A percentile compares a stretch with the other conserved stretches of the same genome.
These are phyloP conservation scores for Nemania sp. DNA, from an alignment of 2,329 filamentous ascomycete species.

Conservation along the genomic window DNA sequence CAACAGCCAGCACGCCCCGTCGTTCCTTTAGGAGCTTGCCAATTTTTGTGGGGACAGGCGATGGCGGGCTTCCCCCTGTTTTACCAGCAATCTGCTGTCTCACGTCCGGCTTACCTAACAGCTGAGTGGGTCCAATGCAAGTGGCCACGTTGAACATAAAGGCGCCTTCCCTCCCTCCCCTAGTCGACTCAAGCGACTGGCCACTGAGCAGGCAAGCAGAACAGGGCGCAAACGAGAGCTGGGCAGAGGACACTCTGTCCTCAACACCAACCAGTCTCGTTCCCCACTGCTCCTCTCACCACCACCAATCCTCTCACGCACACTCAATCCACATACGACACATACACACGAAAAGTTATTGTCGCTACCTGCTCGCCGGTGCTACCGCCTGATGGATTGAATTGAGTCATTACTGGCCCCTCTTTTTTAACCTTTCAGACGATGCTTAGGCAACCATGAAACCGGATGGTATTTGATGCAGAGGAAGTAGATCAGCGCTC, in stretches of 20 bases:
- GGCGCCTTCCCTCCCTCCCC: slow-evolving; percentile 6
- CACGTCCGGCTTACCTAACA: slow-evolving; percentile 19
- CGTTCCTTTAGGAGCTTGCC: slow-evolving; percentile 6
- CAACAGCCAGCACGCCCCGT: slow-evolving; percentile 7
- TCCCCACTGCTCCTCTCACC: neutral
- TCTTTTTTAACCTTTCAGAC: slow-evolving; percentile 11
- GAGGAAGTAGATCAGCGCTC: slow-evolving; percentile 45
- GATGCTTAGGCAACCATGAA: slow-evolving; percentile 24
- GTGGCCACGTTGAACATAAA: slow-evolving; percentile 33
- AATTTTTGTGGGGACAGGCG: slow-evolving; percentile 6
- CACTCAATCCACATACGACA: neutral
- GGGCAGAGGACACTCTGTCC: slow-evolving; percentile 33
- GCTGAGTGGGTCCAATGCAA: neutral
- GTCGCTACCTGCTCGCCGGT: neutral
- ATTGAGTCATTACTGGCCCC: slow-evolving; percentile 21
- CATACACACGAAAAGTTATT: neutral
- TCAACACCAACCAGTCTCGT: slow-evolving; percentile 10
- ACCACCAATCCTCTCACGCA: slow-evolving; percentile 1
- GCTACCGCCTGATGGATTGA: neutral
- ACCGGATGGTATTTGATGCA: slow-evolving; percentile 39
- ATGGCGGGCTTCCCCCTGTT: slow-evolving; percentile 11
- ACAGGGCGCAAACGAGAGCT: neutral
- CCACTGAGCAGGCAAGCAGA: neutral
- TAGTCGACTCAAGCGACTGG: neutral
- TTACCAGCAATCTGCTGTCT: neutral